Percentiles rank a stretch among this genome's conserved stretches.
phyloP scores from a whole-genome alignment of 371 early-diverging fungal species.

The Mortierella sp. region DNA sequence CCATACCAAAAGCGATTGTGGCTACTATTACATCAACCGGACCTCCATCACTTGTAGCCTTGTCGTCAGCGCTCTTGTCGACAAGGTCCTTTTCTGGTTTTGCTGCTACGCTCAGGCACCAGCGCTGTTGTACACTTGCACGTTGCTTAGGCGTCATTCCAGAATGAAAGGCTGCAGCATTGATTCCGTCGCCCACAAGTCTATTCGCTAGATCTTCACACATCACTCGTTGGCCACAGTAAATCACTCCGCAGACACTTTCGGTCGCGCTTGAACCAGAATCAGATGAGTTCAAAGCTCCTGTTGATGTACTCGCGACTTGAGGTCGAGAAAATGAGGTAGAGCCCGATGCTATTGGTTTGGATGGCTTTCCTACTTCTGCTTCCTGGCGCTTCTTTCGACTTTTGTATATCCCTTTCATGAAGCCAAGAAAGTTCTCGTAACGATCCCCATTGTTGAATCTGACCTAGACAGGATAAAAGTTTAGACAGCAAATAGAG shows the following conservation, averaged over 20 bases:
- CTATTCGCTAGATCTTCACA: conserved; percentile 39
- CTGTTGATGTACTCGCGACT: too few relatives aligned
- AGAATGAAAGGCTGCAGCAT: conserved; percentile 51
- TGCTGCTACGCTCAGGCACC: conserved; percentile 13
- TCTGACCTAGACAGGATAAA: conserved; percentile 21
- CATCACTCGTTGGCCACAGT: conserved; percentile 41
- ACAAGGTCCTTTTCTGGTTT: not conserved
- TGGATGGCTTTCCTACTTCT: not conserved
- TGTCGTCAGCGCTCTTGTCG: not conserved
- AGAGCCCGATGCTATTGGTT: not conserved
- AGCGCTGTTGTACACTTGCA: conserved; percentile 30
- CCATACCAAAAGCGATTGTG: conserved; percentile 99
- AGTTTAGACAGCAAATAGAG: not conserved
- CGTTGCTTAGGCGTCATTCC: conserved; percentile 47
- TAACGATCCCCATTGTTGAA: conserved; percentile 28
- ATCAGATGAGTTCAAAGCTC: too few relatives aligned
- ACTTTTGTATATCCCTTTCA: conserved; percentile 23
- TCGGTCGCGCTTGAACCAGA: not conserved
- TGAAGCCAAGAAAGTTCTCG: conserved; percentile 30
- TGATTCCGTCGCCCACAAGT: conserved; percentile 29
- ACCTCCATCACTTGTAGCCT: conserved; percentile 3
- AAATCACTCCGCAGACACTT: conserved; percentile 41
- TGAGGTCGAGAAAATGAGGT: not conserved
- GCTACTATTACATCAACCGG: conserved; percentile 83
- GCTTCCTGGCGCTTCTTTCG: conserved; percentile 16